Base-by-base conservation (phyloP, 257 asterid genomes). In the Scutellaria galericulata region DNA sequence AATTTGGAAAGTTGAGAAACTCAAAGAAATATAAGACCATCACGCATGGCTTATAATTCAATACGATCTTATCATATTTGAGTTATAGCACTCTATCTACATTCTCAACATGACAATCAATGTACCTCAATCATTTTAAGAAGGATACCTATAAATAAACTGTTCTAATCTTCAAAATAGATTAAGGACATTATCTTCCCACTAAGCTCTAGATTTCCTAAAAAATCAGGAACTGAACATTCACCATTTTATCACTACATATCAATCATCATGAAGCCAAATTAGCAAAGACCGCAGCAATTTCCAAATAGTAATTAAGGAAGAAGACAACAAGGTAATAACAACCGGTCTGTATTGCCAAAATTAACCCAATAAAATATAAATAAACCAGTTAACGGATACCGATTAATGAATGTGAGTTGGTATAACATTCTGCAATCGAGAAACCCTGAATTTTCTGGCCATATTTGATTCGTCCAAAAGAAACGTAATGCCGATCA, bases 41-140 rank as follows among this genome's bases (percentile, higher is more conserved):
- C 37, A 31, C 2, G 37, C 4, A 31, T 31, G 37, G 37, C 12
- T 42, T 24, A 55, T 44, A 24, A 45, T 47, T 51, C 50, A 12
- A 20, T 15, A 20, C 62, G 51, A 44, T 52, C 50, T 60, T 27
- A 40, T 47, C 57, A 68, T 68, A 68, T 70, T 60, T 51, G 55
- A n/a, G 27, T 35, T 5, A 12, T 15, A 58, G 14, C 31, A 58
- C 52, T 41, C 48, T 45, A 22, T 22, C 24, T 7, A 55, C 44
- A 55, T 27, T 12, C 59, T 57, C 64, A 5, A 13, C 48, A 44
- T 24, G 12, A 47, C 45, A 46, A 66, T 74, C 11, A 73, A 41
- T 52, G 8, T 55, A 54, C 61, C 61, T 54, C 61, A 54, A 22
- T 7, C 61, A 54, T 5, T 15, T 60, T 54, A 53, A 53, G 39